Base-by-base conservation (phyloP, 345 rosid genomes). In the Salix purpurea region DNA sequence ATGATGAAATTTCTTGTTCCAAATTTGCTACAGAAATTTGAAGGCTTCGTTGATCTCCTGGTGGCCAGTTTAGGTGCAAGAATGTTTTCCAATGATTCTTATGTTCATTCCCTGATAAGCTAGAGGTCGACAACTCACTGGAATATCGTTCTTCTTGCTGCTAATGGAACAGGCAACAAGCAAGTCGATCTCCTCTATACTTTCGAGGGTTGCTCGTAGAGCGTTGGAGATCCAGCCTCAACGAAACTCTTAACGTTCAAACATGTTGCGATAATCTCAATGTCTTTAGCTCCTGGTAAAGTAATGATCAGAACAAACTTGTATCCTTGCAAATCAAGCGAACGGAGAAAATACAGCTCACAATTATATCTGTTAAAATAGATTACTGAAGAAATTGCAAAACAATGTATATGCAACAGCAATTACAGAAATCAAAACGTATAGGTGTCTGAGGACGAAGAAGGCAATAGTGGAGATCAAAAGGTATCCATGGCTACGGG, bases 361-460 rank as follows among this genome's bases (percentile, higher is more conserved):
- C 37, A 34, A 34, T 34, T 34, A 34, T 34, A 34, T 5, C 6
- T 34, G 37, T 34, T 34, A 34, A 34, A 34, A 34, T 34, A 70
- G 36, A 37, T 42, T 40, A 37, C 44, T 21, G 18, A 61, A 71
- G 75, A 78, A 83, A 58, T 76, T 80, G 76, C 72, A 69, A 50
- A 73, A 69, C 79, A 71, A 60, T 56, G 71, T 69, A 74, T 73
- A 70, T 72, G 65, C 54, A 76, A 78, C 77, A 82, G 34, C 16
- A 78, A 76, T 70, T 74, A 72, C 70, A 77, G 61, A 73, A 76
- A 79, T 42, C 24, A 74, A 76, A 78, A 37, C 9, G 87, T 74
- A 70, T 71, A 42, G 28, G 61, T n/a, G 60, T 36, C 69, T 48
- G 56, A 71, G 74, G 70, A 77, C 37, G 50, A 54, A 58, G 61